phyloP scores from a whole-genome alignment of 164 flowering plant species.

The Liriodendron chinense region DNA sequence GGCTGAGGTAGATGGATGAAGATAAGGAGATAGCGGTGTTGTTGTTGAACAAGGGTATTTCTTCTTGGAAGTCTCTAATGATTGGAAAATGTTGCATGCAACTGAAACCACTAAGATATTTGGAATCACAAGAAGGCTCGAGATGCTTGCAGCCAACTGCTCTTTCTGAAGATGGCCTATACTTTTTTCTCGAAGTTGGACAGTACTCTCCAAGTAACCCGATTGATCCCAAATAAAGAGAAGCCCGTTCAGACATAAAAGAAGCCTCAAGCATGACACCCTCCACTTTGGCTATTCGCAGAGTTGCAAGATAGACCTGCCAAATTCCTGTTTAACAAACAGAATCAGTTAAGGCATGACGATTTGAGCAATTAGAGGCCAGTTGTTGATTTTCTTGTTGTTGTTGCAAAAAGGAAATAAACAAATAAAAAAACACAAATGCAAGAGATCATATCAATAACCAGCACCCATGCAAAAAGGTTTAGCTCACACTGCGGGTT shows the following conservation, averaged over 20 bases:
- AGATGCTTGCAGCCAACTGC: constrained; percentile 41
- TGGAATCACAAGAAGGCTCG: constrained; percentile 14
- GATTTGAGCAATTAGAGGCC: too few species aligned
- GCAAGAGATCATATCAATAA: too few species aligned
- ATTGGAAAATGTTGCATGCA: constrained; percentile 32
- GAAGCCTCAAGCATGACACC: constrained; percentile 39
- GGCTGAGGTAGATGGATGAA: constrained; percentile 2
- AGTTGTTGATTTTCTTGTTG: too few species aligned
- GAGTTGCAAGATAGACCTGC: not conserved
- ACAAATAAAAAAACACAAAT: too few species aligned
- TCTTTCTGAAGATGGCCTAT: constrained; percentile 14
- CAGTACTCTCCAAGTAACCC: constrained; percentile 67
- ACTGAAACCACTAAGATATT: constrained; percentile 22
- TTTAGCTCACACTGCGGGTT: too few species aligned
- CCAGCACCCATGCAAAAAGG: too few species aligned
- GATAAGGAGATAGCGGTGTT: constrained; percentile 3
- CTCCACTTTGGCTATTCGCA: constrained; percentile 47
- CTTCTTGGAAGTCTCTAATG: constrained; percentile 8
- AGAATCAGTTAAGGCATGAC: not conserved
- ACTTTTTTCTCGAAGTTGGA: constrained; percentile 50
- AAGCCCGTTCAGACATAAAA: constrained; percentile 69
- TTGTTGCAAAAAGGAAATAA: too few species aligned
- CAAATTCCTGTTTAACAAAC: not conserved
- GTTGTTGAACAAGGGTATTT: not conserved
- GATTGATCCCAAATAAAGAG: constrained; percentile 49